These are phyloP conservation scores for Helicostylum pulchrum DNA, from an alignment of 192 early-diverging fungal genomes.

Conservation along the genomic window DNA sequence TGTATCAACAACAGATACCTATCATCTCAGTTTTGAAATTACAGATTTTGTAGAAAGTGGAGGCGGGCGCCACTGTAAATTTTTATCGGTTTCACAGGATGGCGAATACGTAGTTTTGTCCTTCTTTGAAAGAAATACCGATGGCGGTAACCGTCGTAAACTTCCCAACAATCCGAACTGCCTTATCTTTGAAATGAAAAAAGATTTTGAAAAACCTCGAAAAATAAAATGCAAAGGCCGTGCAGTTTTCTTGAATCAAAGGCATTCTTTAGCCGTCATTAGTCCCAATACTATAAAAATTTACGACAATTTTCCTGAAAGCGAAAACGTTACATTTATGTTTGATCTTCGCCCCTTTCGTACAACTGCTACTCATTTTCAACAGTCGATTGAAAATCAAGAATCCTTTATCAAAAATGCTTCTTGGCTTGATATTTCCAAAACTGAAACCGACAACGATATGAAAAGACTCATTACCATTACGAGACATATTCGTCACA, in stretches of 20 bases:
- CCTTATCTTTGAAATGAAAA: background rate
- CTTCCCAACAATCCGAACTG: background rate
- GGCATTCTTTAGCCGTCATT: background rate
- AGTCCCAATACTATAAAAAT: background rate
- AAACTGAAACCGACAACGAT: background rate
- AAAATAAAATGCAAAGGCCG: background rate
- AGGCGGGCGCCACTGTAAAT: background rate
- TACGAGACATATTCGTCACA: background rate
- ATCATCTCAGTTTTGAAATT: background rate
- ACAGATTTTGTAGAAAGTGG: background rate
- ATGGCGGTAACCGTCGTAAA: background rate
- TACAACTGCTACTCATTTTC: background rate
- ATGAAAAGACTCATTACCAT: background rate
- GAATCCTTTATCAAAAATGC: background rate
- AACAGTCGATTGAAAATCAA: background rate
- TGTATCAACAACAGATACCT: background rate
- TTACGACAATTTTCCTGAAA: background rate
- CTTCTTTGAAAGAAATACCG: background rate
- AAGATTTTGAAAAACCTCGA: background rate
- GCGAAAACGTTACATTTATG: background rate
- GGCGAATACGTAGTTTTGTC: background rate
- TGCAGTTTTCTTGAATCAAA: constrained; percentile 1
- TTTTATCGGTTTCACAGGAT: background rate
- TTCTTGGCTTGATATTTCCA: background rate
- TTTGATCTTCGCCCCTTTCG: too few species aligned